Evolutionary conservation across 2,329 filamentous ascomycete genomes (phyloP).

Genomic region (Westerdykella sp.): DNA sequence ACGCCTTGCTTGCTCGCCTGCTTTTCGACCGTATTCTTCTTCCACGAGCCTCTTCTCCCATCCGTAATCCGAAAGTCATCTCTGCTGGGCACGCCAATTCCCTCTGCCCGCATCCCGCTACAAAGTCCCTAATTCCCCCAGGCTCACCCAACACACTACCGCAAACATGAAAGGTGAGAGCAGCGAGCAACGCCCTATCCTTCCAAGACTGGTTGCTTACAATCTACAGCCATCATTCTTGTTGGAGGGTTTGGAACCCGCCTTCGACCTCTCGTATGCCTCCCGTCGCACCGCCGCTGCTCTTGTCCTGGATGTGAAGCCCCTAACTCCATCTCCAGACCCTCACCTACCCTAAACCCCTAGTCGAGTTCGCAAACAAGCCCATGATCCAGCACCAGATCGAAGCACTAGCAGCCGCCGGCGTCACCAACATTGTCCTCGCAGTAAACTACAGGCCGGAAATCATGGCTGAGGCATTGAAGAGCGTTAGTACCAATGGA

Average conservation of each 20-base stretch:
- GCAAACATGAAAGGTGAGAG: conserved; percentile 38
- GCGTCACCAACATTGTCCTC: conserved; percentile 94
- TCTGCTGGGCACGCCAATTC: conserved; percentile 5
- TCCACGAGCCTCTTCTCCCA: conserved; percentile 6
- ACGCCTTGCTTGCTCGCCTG: neutral
- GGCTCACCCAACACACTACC: too few species aligned
- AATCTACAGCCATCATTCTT: conserved; percentile 77
- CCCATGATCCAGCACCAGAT: conserved; percentile 99
- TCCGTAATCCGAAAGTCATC: conserved; percentile 12
- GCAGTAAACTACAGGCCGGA: conserved; percentile 98
- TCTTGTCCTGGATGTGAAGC: conserved; percentile 7
- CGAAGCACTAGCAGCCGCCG: conserved; percentile 84
- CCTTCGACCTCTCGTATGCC: conserved; percentile 79
- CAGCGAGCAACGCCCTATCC: conserved; percentile 1
- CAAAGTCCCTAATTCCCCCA: conserved; percentile 1
- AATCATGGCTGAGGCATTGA: conserved; percentile 90
- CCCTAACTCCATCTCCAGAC: conserved; percentile 54
- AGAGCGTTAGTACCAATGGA: conserved; percentile 58
- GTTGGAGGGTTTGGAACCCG: conserved; percentile 98
- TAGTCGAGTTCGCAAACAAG: conserved; percentile 98
- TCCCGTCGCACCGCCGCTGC: conserved; percentile 9
- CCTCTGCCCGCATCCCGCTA: conserved; percentile 7
- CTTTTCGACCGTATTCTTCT: conserved; percentile 1
- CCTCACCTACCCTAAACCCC: conserved; percentile 90
- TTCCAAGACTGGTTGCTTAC: conserved; percentile 4